Evolutionary conservation across 352 stramenopile species (phyloP), one percentile per base, ranked within the genome.

Genomic region (Phytopythium cucurbitacearum): DNA sequence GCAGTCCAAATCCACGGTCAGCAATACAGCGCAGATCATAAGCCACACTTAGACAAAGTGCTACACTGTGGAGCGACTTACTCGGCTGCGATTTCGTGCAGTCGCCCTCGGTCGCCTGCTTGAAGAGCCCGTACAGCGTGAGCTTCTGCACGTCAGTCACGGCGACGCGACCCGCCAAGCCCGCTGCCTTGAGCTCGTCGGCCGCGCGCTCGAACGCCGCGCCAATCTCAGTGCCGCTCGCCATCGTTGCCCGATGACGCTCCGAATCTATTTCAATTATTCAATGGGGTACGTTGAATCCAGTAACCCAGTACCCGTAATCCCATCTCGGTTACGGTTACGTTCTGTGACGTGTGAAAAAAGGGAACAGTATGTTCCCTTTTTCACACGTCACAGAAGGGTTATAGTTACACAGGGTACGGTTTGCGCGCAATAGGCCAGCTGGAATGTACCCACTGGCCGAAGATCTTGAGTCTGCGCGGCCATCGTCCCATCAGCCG

Each of bases 101-200:
- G 59, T 94, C 77, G 37, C 85, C 76, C 13, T 68, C 57, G 28
- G 71, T 89, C 28, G 74, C 75, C 60, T 95, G 83, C 55, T 93
- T 94, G 68, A 80, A 94, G 34, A 92, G 71, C 50, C 59, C 69
- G 57, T 93, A 94, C 39, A 92, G 57, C 54, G 74, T 66, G 59
- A 92, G 73, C 68, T 92, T 92, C 50, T 89, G 75, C 42, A 75
- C 50, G 53, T 95, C 76, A 40, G 59, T 85, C 10, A 85, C 57
- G 10, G 52, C 56, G 41, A 85, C 58, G 33, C 58, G 47, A 6
- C 53, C 51, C 11, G 44, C 40, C 15, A 59, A 43, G n/a, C 51
- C 69, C 28, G 62, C 71, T 1, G 38, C 58, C 50, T 65, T 67
- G 28, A 89, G 61, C 48, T 72, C 64, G 36, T 71, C 57, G n/a